Percentiles rank a stretch among this genome's conserved stretches.
These are phyloP conservation scores for Trypanosoma brucei DNA, from an alignment of 208 protist genomes.

Conservation along the genomic window DNA sequence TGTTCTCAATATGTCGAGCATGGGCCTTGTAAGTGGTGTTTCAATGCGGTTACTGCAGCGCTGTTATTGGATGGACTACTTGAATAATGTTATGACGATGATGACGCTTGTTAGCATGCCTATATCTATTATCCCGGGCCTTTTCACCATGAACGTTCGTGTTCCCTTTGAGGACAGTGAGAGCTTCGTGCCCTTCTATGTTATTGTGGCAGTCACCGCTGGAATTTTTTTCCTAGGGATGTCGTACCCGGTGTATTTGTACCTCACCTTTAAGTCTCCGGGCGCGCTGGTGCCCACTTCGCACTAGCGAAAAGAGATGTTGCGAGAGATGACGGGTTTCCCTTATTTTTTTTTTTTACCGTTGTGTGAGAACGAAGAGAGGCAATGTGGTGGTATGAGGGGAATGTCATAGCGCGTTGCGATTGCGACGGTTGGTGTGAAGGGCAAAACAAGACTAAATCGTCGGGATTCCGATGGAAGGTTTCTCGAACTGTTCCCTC, in stretches of 20 bases:
- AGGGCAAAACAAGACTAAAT: too few species aligned
- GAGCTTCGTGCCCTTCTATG: constrained; percentile 38
- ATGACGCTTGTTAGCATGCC: constrained; percentile 79
- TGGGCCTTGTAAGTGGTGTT: constrained; percentile 80
- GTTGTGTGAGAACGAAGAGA: too few species aligned
- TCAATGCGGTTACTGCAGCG: constrained; percentile 66
- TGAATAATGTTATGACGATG: constrained; percentile 73
- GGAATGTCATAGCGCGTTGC: too few species aligned
- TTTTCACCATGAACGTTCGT: constrained; percentile 71
- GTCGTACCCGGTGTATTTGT: constrained; percentile 33
- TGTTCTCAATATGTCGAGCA: constrained; percentile 66
- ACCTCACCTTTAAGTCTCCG: constrained; percentile 50
- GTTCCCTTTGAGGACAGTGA: constrained; percentile 51
- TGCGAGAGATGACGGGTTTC: neutral
- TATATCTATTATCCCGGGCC: constrained; percentile 55
- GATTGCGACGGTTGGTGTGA: too few species aligned
- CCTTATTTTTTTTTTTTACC: neutral
- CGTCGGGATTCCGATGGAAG: too few species aligned
- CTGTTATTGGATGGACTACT: constrained; percentile 83
- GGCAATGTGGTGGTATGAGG: too few species aligned
- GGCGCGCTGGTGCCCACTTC: constrained; percentile 47
- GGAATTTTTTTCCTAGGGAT: constrained; percentile 39
- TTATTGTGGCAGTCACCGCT: constrained; percentile 45
- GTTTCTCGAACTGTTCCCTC: too few species aligned
- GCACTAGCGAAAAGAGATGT: constrained; percentile 1